Percentiles rank a stretch among this genome's conserved stretches.
phyloP scores from a whole-genome alignment of 768 basidiomycete species.

The Fomitopsis serialis region DNA sequence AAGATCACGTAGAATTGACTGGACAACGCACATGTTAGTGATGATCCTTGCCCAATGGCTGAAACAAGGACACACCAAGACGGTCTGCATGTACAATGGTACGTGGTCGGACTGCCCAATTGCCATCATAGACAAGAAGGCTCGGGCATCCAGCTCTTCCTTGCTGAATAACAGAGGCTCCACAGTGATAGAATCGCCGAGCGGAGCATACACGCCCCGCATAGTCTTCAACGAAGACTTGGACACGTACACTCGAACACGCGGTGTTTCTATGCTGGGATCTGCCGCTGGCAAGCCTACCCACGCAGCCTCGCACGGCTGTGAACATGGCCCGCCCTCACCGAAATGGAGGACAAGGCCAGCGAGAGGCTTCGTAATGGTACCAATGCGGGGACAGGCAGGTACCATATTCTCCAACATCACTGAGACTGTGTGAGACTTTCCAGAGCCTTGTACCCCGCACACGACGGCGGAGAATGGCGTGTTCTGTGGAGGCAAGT shows the following conservation, averaged over 20 bases:
- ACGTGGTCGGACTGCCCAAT: conserved; percentile 54
- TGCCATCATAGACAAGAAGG: conserved; percentile 74
- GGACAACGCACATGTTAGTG: not conserved
- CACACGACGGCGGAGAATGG: conserved; percentile 75
- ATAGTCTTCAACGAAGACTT: conserved; percentile 56
- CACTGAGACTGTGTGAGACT: conserved; percentile 67
- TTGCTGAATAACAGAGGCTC: conserved; percentile 51
- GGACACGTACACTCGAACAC: conserved; percentile 50
- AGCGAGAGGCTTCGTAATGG: conserved; percentile 45
- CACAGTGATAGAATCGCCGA: conserved; percentile 42
- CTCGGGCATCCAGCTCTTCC: conserved; percentile 60
- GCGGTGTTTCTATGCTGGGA: conserved; percentile 22
- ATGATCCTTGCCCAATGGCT: not conserved
- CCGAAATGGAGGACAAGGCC: conserved; percentile 69
- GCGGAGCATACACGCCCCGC: conserved; percentile 41
- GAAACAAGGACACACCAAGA: conserved; percentile 41
- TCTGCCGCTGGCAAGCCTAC: conserved; percentile 31
- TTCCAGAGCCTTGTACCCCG: conserved; percentile 73
- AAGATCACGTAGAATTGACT: conserved; percentile 58
- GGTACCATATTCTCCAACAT: conserved; percentile 69
- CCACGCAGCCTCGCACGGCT: conserved; percentile 67
- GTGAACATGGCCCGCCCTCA: conserved; percentile 52
- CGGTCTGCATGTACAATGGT: conserved; percentile 64
- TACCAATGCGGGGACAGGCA: conserved; percentile 42
- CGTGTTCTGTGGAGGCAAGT: conserved; percentile 42